These are phyloP conservation scores for Cyphellophora europaea DNA, from an alignment of 2,329 filamentous ascomycete species.

Conservation along the genomic window DNA sequence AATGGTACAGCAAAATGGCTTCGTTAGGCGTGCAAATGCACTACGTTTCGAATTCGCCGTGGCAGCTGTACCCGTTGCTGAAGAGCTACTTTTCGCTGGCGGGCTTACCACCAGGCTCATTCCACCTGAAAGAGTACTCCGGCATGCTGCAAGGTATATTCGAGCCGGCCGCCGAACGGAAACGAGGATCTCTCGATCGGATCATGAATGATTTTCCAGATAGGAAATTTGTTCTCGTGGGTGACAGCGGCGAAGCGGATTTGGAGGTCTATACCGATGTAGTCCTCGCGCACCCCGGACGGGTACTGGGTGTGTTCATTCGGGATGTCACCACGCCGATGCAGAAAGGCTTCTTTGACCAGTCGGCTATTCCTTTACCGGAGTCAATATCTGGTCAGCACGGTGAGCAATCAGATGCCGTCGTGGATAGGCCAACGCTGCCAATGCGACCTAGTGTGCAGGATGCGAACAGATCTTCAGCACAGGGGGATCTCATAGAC, in stretches of 20 bases:
- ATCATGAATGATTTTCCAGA: constrained; percentile 85
- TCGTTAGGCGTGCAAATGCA: constrained; percentile 79
- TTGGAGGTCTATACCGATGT: constrained; percentile 94
- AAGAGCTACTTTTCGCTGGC: constrained; percentile 74
- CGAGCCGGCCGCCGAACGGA: constrained; percentile 90
- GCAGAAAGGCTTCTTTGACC: constrained; percentile 68
- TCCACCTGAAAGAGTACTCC: constrained; percentile 92
- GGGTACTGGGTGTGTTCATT: constrained; percentile 83
- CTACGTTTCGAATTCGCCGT: constrained; percentile 98
- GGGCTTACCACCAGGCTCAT: constrained; percentile 74
- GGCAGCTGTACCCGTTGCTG: constrained; percentile 90
- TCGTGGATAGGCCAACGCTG: constrained; percentile 27
- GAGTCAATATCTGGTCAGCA: background rate
- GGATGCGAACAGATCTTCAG: too few species aligned
- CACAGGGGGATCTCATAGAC: constrained; percentile 28
- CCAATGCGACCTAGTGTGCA: constrained; percentile 25
- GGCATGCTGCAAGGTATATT: constrained; percentile 98
- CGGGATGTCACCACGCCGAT: constrained; percentile 84
- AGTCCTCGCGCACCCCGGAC: constrained; percentile 71
- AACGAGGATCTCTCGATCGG: constrained; percentile 76
- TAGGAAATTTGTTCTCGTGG: constrained; percentile 80
- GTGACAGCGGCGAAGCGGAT: constrained; percentile 94
- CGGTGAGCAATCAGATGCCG: constrained; percentile 15
- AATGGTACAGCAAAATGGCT: constrained; percentile 77
- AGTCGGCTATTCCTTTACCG: constrained; percentile 30